Percentiles rank a stretch among this genome's conserved stretches.
Evolutionary conservation across 148 eudicot species (phyloP).

Genomic region (Limonium bicolor): DNA sequence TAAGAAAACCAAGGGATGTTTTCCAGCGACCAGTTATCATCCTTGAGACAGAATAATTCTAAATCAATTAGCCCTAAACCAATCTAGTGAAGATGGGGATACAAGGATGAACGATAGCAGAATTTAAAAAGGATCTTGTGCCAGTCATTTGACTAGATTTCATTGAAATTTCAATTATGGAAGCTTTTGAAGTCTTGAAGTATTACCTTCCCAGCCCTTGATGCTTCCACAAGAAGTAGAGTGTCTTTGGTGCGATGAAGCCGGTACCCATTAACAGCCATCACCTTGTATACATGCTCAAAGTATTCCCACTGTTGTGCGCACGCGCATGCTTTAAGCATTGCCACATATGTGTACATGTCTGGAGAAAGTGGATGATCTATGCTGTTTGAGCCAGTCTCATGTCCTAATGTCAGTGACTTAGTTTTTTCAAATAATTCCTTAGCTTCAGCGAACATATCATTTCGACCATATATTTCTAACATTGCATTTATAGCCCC

Average conservation of each 20-base stretch:
- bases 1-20: no score
- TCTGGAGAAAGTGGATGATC: slow-evolving; percentile 37
- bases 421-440: slow-evolving; percentile 54
- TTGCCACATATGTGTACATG: slow-evolving; percentile 39
- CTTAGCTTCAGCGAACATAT: slow-evolving; percentile 80
- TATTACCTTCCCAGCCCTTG: slow-evolving; percentile 77
- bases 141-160: neutral
- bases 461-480: slow-evolving; percentile 66
- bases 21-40: no score
- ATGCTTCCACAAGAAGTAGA: slow-evolving; percentile 57
- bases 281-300: slow-evolving; percentile 76
- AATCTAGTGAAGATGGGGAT: no score
- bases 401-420: slow-evolving; percentile 14
- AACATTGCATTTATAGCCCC: slow-evolving; percentile 78
- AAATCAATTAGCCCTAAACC: no score
- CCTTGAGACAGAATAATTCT: no score
- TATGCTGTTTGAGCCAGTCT: slow-evolving; percentile 9
- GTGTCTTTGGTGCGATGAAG: slow-evolving; percentile 51
- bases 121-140: neutral
- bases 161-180: neutral
- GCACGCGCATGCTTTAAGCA: slow-evolving; percentile 67
- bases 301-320: slow-evolving; percentile 94
- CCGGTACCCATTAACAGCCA: slow-evolving; percentile 53
- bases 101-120: no score
- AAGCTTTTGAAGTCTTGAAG: neutral